Evolutionary conservation across 2,329 filamentous ascomycete species (phyloP).

Genomic region (Phoma sp.): DNA sequence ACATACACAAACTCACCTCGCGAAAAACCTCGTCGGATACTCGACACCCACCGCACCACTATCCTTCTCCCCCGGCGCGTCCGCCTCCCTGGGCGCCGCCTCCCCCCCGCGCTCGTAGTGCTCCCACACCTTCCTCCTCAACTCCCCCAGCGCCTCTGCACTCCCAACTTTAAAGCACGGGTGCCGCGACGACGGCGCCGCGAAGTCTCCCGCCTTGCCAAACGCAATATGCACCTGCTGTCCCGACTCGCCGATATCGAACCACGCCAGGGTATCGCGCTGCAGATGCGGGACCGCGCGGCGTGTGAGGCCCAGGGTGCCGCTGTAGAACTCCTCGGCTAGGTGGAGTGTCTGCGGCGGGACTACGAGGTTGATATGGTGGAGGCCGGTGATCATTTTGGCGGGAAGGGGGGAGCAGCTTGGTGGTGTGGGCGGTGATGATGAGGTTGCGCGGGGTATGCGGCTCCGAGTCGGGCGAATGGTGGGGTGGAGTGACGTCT

Average conservation of each 20-base stretch:
- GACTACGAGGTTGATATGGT: slow-evolving; percentile 27
- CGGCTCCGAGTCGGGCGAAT: too few relatives aligned
- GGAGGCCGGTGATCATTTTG: slow-evolving; percentile 26
- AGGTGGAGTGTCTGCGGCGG: slow-evolving; percentile 17
- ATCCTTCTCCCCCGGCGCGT: slow-evolving; percentile 60
- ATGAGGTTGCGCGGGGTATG: neutral
- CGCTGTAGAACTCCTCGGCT: slow-evolving; percentile 21
- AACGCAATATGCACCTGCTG: slow-evolving; percentile 65
- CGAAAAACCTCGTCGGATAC: slow-evolving; percentile 68
- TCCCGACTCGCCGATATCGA: slow-evolving; percentile 62
- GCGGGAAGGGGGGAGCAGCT: neutral
- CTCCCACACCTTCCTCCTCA: slow-evolving; percentile 59
- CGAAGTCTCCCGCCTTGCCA: slow-evolving; percentile 45
- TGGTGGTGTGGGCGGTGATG: neutral
- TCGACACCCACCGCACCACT: slow-evolving; percentile 59
- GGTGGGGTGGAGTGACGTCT: neutral
- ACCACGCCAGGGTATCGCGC: slow-evolving; percentile 62
- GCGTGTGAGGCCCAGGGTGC: slow-evolving; percentile 62
- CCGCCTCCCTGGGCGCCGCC: slow-evolving; percentile 60
- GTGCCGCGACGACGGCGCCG: slow-evolving; percentile 54
- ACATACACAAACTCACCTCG: slow-evolving; percentile 37
- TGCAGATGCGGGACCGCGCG: slow-evolving; percentile 62
- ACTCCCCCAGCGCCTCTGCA: slow-evolving; percentile 54
- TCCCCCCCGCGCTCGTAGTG: slow-evolving; percentile 58
- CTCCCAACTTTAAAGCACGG: slow-evolving; percentile 64